Percentiles rank a stretch among this genome's conserved stretches.
These are phyloP conservation scores for Ogataea hybrid DNA, from an alignment of 1,139 yeast species.

Conservation along the genomic window DNA sequence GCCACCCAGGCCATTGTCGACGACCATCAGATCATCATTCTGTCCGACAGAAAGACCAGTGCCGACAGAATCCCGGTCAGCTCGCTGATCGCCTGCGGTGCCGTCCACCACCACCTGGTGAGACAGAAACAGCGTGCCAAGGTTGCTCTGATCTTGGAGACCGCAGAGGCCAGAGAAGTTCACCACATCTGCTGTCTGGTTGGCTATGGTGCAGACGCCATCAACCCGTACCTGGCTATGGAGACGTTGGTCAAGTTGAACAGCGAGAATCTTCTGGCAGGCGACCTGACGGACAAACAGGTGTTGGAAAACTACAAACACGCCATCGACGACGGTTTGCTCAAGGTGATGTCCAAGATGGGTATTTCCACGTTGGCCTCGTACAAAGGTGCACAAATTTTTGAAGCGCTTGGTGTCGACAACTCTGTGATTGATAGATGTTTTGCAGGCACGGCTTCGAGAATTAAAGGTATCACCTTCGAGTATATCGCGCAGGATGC, in stretches of 20 bases:
- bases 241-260: slow-evolving; percentile 87
- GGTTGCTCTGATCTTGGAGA: slow-evolving; percentile 86
- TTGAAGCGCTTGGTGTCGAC: slow-evolving; percentile 95
- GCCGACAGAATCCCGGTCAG: slow-evolving; percentile 74
- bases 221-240: slow-evolving; percentile 90
- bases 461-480: slow-evolving; percentile 93
- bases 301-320: slow-evolving; percentile 75
- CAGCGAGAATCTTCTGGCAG: slow-evolving; percentile 70
- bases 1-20: slow-evolving; percentile 84
- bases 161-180: slow-evolving; percentile 97
- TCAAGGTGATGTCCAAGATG: slow-evolving; percentile 98
- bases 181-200: slow-evolving; percentile 93
- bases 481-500: slow-evolving; percentile 98
- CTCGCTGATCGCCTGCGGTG: slow-evolving; percentile 93
- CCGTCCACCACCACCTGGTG: slow-evolving; percentile 95
- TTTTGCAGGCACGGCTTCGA: slow-evolving; percentile 95
- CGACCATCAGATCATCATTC: slow-evolving; percentile 68
- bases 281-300: slow-evolving; percentile 52
- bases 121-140: slow-evolving; percentile 95
- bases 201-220: slow-evolving; percentile 97
- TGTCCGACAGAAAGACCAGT: slow-evolving; percentile 67
- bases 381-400: slow-evolving; percentile 97
- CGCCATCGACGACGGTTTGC: slow-evolving; percentile 85
- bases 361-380: slow-evolving; percentile 97
- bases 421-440: slow-evolving; percentile 94